These are phyloP conservation scores for Peniophora sp. DNA, from an alignment of 1,284 basidiomycete species.

Conservation along the genomic window DNA sequence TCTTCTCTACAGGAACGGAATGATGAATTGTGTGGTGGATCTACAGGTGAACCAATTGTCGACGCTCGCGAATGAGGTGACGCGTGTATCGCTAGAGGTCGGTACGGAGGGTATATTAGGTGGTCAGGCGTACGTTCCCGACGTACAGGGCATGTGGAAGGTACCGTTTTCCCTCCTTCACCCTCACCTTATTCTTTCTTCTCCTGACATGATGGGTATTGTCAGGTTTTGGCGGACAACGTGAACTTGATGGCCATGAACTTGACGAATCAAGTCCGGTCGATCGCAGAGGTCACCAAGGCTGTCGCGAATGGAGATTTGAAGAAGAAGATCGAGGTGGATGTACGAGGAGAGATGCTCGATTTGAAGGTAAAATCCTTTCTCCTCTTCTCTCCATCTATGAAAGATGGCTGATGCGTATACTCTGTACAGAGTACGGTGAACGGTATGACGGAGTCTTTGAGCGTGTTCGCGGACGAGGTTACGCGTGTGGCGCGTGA, in stretches of 20 bases:
- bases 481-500: conserved; percentile 84
- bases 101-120: conserved; percentile 95
- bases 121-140: conserved; percentile 85
- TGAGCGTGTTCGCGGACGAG: conserved; percentile 84
- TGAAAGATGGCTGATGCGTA: too few species aligned
- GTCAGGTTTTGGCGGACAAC: conserved; percentile 64
- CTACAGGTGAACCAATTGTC: conserved; percentile 53
- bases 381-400: too few species aligned
- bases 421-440: conserved; percentile 48
- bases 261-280: conserved; percentile 87
- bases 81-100: conserved; percentile 84
- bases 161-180: conserved; percentile 25
- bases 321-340: conserved; percentile 85
- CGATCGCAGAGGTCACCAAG: conserved; percentile 81
- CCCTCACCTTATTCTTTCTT: neutral
- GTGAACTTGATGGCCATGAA: conserved; percentile 92
- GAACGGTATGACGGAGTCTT: conserved; percentile 85
- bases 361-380: conserved; percentile 68
- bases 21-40: too few species aligned
- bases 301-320: conserved; percentile 88
- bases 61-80: conserved; percentile 82
- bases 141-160: conserved; percentile 91
- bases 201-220: neutral
- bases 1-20: too few species aligned
- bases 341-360: conserved; percentile 86